Percentiles rank a stretch among this genome's conserved stretches.
Evolutionary conservation across 768 basidiomycete genomes (phyloP).

Genomic region (Kondoa malvinella): DNA sequence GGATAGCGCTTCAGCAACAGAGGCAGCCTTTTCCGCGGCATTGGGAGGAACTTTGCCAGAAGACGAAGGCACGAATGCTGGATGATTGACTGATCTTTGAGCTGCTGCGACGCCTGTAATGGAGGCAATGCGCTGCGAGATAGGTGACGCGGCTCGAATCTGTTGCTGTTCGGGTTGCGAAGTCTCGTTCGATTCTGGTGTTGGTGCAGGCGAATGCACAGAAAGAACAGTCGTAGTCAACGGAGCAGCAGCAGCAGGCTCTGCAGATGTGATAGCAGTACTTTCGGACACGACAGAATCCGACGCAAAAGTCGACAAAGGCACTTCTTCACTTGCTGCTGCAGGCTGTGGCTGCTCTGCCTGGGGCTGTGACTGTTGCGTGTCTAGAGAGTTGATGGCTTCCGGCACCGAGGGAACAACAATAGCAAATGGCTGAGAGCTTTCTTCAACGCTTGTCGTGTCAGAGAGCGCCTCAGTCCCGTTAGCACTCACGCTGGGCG

Average conservation of each 20-base stretch:
- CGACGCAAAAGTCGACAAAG: too few species aligned
- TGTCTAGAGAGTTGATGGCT: too few species aligned
- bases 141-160: neutral
- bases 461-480: too few species aligned
- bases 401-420: too few species aligned
- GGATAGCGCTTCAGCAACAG: neutral
- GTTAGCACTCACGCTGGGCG: too few species aligned
- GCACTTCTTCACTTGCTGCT: too few species aligned
- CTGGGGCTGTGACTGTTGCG: too few species aligned
- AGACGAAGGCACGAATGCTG: neutral
- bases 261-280: slow-evolving; percentile 32
- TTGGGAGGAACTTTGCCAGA: neutral
- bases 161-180: neutral
- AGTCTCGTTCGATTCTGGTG: neutral
- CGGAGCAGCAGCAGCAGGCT: neutral
- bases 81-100: neutral
- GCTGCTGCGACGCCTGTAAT: neutral
- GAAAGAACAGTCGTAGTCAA: neutral
- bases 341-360: too few species aligned
- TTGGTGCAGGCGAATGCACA: neutral
- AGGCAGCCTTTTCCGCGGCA: neutral
- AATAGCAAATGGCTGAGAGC: too few species aligned
- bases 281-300: too few species aligned
- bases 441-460: too few species aligned
- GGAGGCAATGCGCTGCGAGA: neutral